Evolutionary conservation across 768 basidiomycete species (phyloP).

Genomic region (Boletus edulis): DNA sequence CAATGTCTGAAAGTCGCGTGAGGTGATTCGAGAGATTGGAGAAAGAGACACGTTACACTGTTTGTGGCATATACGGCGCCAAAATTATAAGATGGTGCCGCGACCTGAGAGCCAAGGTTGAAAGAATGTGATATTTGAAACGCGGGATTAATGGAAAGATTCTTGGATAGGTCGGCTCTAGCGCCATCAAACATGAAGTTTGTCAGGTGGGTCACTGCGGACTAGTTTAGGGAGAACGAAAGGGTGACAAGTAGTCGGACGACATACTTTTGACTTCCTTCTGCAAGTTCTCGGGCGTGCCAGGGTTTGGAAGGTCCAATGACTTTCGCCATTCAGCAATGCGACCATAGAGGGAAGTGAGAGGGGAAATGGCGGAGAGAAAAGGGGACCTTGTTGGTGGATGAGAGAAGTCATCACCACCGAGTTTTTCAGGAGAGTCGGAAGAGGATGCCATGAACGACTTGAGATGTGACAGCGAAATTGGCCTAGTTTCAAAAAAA

Average conservation of each 20-base stretch:
- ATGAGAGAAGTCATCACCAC: conserved; percentile 35
- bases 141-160: conserved; percentile 86
- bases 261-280: conserved; percentile 86
- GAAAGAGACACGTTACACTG: conserved; percentile 45
- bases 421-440: conserved; percentile 38
- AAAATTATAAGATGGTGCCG: conserved; percentile 89
- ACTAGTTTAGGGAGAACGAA: not conserved
- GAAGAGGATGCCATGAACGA: conserved; percentile 46
- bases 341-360: conserved; percentile 65
- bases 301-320: conserved; percentile 86
- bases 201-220: conserved; percentile 79
- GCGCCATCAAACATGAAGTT: conserved; percentile 98
- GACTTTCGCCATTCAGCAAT: conserved; percentile 81
- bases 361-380: conserved; percentile 42
- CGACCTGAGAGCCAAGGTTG: conserved; percentile 81
- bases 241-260: conserved; percentile 2
- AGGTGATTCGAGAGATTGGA: conserved; percentile 19
- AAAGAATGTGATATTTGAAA: conserved; percentile 99
- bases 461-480: conserved; percentile 1
- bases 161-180: conserved; percentile 93
- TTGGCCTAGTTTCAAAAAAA: conserved; percentile 31
- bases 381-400: conserved; percentile 40
- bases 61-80: conserved; percentile 88
- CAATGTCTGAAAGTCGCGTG: conserved; percentile 59
- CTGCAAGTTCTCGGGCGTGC: conserved; percentile 86